Evolutionary conservation across 1,139 yeast species (phyloP).

Genomic region (Arxiozyma telluris): DNA sequence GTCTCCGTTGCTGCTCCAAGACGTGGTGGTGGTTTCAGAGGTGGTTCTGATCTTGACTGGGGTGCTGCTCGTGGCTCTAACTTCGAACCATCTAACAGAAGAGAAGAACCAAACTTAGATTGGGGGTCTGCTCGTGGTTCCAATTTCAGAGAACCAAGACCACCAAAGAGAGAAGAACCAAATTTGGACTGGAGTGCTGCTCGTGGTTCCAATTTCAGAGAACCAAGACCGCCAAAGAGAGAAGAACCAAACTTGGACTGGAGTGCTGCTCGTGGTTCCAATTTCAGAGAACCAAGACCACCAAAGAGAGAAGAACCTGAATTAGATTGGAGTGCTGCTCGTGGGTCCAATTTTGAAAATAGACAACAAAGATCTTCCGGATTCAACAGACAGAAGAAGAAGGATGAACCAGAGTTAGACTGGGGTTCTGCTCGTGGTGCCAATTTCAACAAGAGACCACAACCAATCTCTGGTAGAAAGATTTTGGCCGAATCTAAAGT

Average conservation of each 20-base stretch:
- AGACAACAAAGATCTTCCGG: slow-evolving; percentile 25
- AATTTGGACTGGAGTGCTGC: slow-evolving; percentile 48
- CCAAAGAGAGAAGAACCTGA: slow-evolving; percentile 34
- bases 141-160: slow-evolving; percentile 29
- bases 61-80: slow-evolving; percentile 42
- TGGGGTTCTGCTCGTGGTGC: slow-evolving; percentile 46
- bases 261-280: slow-evolving; percentile 35
- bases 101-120: slow-evolving; percentile 39
- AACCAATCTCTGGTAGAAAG: slow-evolving; percentile 34
- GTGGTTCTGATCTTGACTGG: slow-evolving; percentile 57
- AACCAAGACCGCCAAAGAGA: slow-evolving; percentile 17
- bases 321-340: slow-evolving; percentile 54
- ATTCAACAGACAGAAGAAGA: slow-evolving; percentile 19
- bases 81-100: slow-evolving; percentile 29
- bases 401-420: slow-evolving; percentile 44
- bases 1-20: slow-evolving; percentile 75
- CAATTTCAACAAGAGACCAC: slow-evolving; percentile 33
- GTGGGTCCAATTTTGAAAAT: slow-evolving; percentile 31
- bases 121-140: slow-evolving; percentile 38
- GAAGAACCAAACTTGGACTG: slow-evolving; percentile 33
- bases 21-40: slow-evolving; percentile 42
- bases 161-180: slow-evolving; percentile 36
- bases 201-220: slow-evolving; percentile 39
- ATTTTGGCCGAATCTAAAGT: slow-evolving; percentile 24
- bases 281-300: slow-evolving; percentile 23